These are phyloP conservation scores for Furcasterigmium sp. DNA, from an alignment of 2,329 filamentous ascomycete genomes.

Conservation along the genomic window DNA sequence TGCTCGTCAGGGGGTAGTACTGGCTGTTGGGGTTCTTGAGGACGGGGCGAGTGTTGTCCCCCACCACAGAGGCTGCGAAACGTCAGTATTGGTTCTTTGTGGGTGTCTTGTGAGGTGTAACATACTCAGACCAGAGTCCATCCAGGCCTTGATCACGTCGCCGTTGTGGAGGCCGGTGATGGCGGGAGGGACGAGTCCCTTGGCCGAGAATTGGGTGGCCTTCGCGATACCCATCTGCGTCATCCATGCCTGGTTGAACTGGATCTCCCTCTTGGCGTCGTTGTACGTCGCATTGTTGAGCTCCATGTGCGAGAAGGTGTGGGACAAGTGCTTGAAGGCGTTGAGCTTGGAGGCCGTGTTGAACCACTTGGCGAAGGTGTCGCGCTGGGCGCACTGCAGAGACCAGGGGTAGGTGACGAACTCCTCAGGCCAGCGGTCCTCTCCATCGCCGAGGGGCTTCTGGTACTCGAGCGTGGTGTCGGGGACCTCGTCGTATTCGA, in stretches of 20 bases:
- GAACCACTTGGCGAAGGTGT: constrained; percentile 51
- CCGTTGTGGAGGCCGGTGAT: constrained; percentile 61
- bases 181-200: constrained; percentile 56
- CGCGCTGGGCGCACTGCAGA: constrained; percentile 42
- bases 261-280: constrained; percentile 51
- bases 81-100: no score
- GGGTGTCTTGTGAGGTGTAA: constrained; percentile 52
- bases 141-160: constrained; percentile 54
- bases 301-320: constrained; percentile 57
- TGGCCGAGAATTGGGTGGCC: constrained; percentile 40
- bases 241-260: constrained; percentile 56
- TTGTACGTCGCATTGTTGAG: constrained; percentile 55
- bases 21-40: constrained; percentile 38
- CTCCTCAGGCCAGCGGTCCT: constrained; percentile 42
- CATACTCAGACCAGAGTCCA: no score
- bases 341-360: constrained; percentile 39
- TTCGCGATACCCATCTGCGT: constrained; percentile 43
- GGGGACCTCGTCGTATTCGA: constrained; percentile 38
- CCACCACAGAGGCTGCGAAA: no score
- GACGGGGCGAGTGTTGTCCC: constrained; percentile 54
- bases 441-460: constrained; percentile 44
- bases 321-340: constrained; percentile 51
- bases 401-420: constrained; percentile 47
- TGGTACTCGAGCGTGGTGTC: constrained; percentile 40
- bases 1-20: constrained; percentile 20